These are phyloP conservation scores for Colletotrichum sp. DNA, from an alignment of 2,329 filamentous ascomycete genomes.

Conservation along the genomic window DNA sequence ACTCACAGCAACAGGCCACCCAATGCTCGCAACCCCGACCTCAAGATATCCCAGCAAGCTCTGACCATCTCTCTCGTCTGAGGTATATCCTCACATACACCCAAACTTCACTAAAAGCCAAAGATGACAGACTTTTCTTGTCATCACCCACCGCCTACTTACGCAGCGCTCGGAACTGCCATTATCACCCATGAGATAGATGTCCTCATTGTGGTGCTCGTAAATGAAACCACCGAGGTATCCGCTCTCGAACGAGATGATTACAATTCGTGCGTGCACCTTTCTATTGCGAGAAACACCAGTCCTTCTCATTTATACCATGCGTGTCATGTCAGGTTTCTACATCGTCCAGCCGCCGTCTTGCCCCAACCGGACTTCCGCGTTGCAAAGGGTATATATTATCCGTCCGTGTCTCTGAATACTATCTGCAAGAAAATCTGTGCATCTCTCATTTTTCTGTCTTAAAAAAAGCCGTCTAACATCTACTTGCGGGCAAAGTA, in stretches of 20 bases:
- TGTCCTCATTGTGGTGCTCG: neutral
- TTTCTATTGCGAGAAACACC: neutral
- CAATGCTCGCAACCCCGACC: neutral
- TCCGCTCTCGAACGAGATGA: no score
- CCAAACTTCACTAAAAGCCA: rapidly evolving
- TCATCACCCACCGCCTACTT: neutral
- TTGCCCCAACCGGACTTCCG: neutral
- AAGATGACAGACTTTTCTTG: neutral
- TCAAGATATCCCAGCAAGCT: neutral
- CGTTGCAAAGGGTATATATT: neutral
- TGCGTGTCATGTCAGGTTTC: neutral
- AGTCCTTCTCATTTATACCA: neutral
- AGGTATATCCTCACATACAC: neutral
- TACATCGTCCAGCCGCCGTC: neutral
- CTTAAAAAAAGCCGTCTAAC: neutral
- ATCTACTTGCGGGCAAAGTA: neutral
- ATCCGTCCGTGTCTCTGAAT: neutral
- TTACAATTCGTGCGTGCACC: no score
- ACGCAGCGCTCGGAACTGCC: no score
- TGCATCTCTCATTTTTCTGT: no score
- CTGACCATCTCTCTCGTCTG: neutral
- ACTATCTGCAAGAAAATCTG: neutral
- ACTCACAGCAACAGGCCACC: neutral
- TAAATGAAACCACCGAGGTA: no score
- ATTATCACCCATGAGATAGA: rapidly evolving